Conservation (phyloP, 78 protist genomes). For the Dictyostelium intermedium region DNA sequence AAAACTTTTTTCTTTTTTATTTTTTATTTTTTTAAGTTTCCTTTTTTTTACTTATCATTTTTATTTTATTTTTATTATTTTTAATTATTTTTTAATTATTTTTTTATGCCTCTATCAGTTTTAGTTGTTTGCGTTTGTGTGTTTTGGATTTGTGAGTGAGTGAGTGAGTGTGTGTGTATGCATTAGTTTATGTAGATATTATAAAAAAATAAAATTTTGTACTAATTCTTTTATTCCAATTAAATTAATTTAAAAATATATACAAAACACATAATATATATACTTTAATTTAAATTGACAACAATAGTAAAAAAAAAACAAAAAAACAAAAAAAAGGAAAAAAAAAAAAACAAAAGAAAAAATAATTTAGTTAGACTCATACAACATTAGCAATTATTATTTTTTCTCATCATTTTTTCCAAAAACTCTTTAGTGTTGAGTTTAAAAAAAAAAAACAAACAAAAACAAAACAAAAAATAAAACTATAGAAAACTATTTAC, state of each 20-base stretch:
- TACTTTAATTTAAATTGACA: background rate
- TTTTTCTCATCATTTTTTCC: background rate
- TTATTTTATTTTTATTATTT: too few species aligned
- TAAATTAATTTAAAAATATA: background rate
- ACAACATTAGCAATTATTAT: background rate
- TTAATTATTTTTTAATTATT: background rate
- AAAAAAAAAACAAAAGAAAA: too few species aligned
- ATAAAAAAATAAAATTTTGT: background rate
- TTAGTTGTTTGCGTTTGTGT: background rate
- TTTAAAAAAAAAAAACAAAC: background rate
- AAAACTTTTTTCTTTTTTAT: background rate
- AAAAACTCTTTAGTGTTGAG: background rate
- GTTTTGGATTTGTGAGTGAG: background rate
- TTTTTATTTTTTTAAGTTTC: too few species aligned
- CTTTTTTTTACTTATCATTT: too few species aligned
- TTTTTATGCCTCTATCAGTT: background rate
- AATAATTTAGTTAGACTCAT: background rate
- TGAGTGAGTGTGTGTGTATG: background rate
- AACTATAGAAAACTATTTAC: too few species aligned
- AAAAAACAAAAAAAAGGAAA: too few species aligned
- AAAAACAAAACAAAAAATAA: background rate
- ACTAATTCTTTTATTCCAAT: background rate
- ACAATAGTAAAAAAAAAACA: background rate
- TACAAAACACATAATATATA: background rate
- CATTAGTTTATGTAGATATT: background rate